A percentile compares a stretch with the other conserved stretches of the same genome.
Conservation (phyloP, 1,284 basidiomycete species). For the Pascua sp. region DNA sequence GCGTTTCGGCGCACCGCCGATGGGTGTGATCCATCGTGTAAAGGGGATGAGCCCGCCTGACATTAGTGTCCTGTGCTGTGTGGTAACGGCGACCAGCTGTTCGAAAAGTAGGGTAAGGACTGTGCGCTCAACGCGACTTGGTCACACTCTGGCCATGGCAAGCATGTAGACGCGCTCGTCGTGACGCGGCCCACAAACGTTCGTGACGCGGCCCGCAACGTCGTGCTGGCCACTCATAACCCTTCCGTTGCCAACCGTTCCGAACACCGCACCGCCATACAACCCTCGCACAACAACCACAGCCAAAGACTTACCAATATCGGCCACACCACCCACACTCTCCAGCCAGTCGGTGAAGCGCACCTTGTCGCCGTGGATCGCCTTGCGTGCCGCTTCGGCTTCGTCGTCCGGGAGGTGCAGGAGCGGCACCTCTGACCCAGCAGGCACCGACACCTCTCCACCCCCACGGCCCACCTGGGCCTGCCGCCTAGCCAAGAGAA, state of each 20-base stretch:
- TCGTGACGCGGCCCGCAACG: neutral
- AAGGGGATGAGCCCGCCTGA: constrained; percentile 16
- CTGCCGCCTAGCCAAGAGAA: constrained; percentile 8
- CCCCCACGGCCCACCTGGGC: neutral
- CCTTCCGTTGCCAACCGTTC: neutral
- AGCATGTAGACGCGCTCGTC: no score
- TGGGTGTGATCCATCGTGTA: constrained; percentile 20
- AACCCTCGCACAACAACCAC: neutral
- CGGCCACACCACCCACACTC: constrained; percentile 8
- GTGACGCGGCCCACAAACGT: no score
- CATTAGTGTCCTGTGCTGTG: neutral
- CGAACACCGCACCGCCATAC: neutral
- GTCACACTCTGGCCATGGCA: no score
- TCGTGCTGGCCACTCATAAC: neutral
- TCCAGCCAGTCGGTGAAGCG: constrained; percentile 16
- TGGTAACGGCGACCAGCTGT: no score
- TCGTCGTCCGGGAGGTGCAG: constrained; percentile 1
- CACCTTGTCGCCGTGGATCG: constrained; percentile 10
- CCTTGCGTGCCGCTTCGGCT: constrained; percentile 1
- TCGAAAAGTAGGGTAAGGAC: no score
- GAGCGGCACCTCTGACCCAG: neutral
- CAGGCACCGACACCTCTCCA: neutral
- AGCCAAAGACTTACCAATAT: constrained; percentile 5
- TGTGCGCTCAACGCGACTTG: no score
- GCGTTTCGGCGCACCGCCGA: constrained; percentile 7